A percentile compares a stretch with the other conserved stretches of the same genome.
These are phyloP conservation scores for Inga oerstediana DNA, from an alignment of 306 rosid genomes.

Conservation along the genomic window DNA sequence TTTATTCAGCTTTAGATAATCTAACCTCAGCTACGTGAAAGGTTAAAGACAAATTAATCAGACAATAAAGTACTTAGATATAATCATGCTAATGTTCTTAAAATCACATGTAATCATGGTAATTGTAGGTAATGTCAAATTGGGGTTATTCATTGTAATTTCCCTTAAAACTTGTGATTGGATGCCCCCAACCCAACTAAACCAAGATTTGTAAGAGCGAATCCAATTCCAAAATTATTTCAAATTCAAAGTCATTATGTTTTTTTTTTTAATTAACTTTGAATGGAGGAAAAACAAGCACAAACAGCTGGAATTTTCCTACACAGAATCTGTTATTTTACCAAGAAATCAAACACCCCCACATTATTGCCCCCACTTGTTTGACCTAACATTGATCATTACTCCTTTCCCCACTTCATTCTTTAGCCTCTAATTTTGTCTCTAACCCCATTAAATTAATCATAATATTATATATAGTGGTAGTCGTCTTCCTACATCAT, in stretches of 20 bases:
- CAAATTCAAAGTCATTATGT: background rate
- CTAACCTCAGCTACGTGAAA: too few species aligned
- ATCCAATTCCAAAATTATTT: background rate
- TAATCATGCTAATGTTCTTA: too few species aligned
- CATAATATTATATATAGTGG: background rate
- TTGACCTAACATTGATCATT: background rate
- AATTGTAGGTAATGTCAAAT: background rate
- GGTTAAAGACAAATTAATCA: too few species aligned
- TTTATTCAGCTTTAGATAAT: too few species aligned
- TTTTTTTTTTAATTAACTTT: background rate
- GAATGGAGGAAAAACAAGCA: background rate
- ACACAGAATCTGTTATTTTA: slow-evolving; percentile 40
- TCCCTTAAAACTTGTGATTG: background rate
- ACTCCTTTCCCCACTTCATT: background rate
- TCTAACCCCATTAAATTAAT: background rate
- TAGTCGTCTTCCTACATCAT: background rate
- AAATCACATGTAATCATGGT: too few species aligned
- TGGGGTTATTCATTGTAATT: background rate
- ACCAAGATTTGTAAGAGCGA: background rate
- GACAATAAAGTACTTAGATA: too few species aligned
- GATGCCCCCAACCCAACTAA: background rate
- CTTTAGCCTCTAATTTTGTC: background rate
- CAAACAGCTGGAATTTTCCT: slow-evolving; percentile 37
- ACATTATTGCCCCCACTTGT: slow-evolving; percentile 36
- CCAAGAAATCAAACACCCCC: slow-evolving; percentile 42